Evolutionary conservation across 495 filamentous ascomycete species (phyloP).

Genomic region (Neurospora intermedia): DNA sequence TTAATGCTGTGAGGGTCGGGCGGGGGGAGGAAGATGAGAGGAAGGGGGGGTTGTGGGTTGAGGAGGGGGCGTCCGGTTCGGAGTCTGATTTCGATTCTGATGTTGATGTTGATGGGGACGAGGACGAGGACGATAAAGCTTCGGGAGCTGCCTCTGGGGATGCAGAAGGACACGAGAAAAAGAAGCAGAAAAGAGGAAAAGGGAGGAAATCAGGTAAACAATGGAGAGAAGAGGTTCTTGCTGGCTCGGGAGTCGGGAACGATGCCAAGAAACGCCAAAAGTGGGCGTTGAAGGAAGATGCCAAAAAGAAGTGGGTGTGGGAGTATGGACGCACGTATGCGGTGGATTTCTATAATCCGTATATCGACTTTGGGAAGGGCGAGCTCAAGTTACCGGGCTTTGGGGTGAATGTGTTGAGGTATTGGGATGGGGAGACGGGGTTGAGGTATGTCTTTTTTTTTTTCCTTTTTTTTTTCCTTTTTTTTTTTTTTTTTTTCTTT

Average conservation of each 20-base stretch:
- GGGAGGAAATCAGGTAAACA: background rate
- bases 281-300: conserved; percentile 46
- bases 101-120: conserved; percentile 47
- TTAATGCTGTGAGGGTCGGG: conserved; percentile 65
- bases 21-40: conserved; percentile 30
- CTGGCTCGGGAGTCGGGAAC: background rate
- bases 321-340: conserved; percentile 47
- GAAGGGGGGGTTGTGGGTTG: conserved; percentile 42
- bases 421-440: conserved; percentile 62
- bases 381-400: conserved; percentile 74
- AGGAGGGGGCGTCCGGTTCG: conserved; percentile 46
- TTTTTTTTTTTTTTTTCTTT: conserved; percentile 1
- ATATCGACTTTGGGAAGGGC: conserved; percentile 74
- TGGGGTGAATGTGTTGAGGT: conserved; percentile 60
- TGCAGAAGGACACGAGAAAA: conserved; percentile 29
- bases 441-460: conserved; percentile 28
- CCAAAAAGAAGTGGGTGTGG: conserved; percentile 39
- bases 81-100: conserved; percentile 29
- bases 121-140: conserved; percentile 22
- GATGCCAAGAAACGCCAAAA: conserved; percentile 47
- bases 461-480: background rate
- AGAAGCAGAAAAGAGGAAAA: too few species aligned
- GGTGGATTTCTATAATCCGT: conserved; percentile 87
- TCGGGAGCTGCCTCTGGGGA: conserved; percentile 28
- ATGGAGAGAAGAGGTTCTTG: background rate